Evolutionary conservation across 371 early-diverging fungal genomes (phyloP).

Genomic region (Lichtheimia ornata): DNA sequence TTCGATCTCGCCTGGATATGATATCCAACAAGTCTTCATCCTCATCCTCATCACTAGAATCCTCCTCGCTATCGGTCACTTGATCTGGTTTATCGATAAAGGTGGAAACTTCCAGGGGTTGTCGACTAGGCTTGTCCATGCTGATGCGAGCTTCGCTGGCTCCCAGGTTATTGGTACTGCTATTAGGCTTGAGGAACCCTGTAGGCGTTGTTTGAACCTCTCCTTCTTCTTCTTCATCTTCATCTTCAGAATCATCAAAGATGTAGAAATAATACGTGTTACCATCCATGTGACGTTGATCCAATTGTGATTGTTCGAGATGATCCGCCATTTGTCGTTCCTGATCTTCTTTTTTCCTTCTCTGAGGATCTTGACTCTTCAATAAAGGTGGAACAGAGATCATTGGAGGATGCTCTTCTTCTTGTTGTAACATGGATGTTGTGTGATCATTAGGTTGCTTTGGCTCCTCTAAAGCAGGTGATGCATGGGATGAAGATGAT

Average conservation of each 20-base stretch:
- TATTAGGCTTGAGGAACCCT: slow-evolving; percentile 4
- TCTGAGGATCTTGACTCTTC: not conserved
- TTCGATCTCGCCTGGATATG: slow-evolving; percentile 9
- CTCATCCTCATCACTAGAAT: not conserved
- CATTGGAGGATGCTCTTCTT: not conserved
- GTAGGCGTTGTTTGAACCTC: not conserved
- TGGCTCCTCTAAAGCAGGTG: too few relatives aligned
- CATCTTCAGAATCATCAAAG: slow-evolving; percentile 5
- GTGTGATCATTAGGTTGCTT: not conserved
- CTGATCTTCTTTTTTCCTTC: not conserved
- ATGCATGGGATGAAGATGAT: too few relatives aligned
- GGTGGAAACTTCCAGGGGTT: not conserved
- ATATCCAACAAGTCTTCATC: slow-evolving; percentile 13
- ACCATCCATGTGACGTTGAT: not conserved
- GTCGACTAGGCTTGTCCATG: not conserved
- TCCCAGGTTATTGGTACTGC: not conserved
- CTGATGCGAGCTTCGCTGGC: slow-evolving; percentile 1
- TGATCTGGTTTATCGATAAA: slow-evolving; percentile 12
- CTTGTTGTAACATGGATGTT: not conserved
- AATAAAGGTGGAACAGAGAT: not conserved
- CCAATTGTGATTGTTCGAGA: too few relatives aligned
- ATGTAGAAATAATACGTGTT: slow-evolving; percentile 8
- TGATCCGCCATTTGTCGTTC: too few relatives aligned
- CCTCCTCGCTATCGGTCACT: slow-evolving; percentile 10
- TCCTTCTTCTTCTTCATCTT: slow-evolving; percentile 6